Evolutionary conservation across 2,329 filamentous ascomycete species (phyloP).

Genomic region (Xenosphaeropsis pyriputrescens): DNA sequence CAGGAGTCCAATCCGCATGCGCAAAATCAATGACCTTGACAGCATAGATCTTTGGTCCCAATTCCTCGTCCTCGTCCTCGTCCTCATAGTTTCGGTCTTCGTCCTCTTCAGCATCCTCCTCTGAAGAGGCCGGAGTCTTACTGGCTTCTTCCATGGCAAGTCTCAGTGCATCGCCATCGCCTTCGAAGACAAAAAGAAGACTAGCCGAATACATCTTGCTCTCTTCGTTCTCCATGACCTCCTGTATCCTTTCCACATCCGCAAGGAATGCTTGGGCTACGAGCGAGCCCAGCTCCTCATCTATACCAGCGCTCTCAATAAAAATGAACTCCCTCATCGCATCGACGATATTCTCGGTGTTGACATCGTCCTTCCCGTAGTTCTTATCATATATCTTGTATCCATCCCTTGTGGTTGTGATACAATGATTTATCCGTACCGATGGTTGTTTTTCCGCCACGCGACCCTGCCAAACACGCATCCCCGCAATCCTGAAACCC

Average conservation of each 20-base stretch:
- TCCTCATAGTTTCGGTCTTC: slow-evolving; percentile 26
- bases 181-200: slow-evolving; percentile 49
- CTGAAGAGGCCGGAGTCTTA: slow-evolving; percentile 11
- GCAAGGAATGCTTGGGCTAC: slow-evolving; percentile 37
- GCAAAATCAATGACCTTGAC: slow-evolving; percentile 95
- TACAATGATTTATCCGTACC: slow-evolving; percentile 25
- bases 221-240: slow-evolving; percentile 37
- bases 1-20: slow-evolving; percentile 69
- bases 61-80: slow-evolving; percentile 33
- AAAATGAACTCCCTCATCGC: slow-evolving; percentile 43
- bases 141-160: slow-evolving; percentile 18
- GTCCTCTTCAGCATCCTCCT: slow-evolving; percentile 16
- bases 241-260: slow-evolving; percentile 36
- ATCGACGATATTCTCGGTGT: slow-evolving; percentile 35
- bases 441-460: slow-evolving; percentile 34
- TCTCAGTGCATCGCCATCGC: slow-evolving; percentile 38
- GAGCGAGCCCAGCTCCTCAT: slow-evolving; percentile 38
- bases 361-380: slow-evolving; percentile 38
- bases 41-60: slow-evolving; percentile 52
- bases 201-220: slow-evolving; percentile 44
- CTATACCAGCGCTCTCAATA: slow-evolving; percentile 40
- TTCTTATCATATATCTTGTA: slow-evolving; percentile 50
- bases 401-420: slow-evolving; percentile 22
- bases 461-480: slow-evolving; percentile 46
- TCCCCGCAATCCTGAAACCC: slow-evolving; percentile 50